A percentile compares a stretch with the other conserved stretches of the same genome.
Evolutionary conservation across 148 eudicot genomes (phyloP).

Genomic region (Camellia japonica): DNA sequence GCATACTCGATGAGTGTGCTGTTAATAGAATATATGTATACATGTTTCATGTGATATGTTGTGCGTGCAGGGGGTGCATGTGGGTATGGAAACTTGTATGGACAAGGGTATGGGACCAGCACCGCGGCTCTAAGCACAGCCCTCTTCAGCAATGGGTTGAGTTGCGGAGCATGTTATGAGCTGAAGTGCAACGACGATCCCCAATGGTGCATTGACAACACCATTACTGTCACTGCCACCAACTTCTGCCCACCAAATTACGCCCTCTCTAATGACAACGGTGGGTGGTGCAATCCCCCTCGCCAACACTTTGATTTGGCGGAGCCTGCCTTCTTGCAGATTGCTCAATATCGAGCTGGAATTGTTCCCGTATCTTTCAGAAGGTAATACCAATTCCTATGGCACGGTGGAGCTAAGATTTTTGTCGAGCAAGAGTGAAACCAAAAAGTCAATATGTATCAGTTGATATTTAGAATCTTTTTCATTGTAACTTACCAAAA

Average conservation of each 20-base stretch:
- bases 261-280: constrained; percentile 39
- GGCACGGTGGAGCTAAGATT: too few species aligned
- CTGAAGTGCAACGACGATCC: constrained; percentile 31
- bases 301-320: constrained; percentile 46
- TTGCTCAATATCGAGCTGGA: constrained; percentile 43
- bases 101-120: constrained; percentile 34
- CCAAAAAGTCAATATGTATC: too few species aligned
- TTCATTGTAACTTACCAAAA: too few species aligned
- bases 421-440: too few species aligned
- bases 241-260: constrained; percentile 49
- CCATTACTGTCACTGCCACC: constrained; percentile 45
- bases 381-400: constrained; percentile 23
- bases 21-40: too few species aligned
- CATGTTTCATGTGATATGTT: constrained; percentile 3
- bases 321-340: constrained; percentile 38
- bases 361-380: constrained; percentile 40
- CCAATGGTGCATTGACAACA: constrained; percentile 31
- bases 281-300: constrained; percentile 58
- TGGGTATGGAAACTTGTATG: constrained; percentile 38
- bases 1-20: too few species aligned
- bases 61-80: constrained; percentile 33
- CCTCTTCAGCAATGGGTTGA: constrained; percentile 35
- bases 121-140: constrained; percentile 43
- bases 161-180: constrained; percentile 40
- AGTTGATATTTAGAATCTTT: too few species aligned